Conservation (phyloP, 1,139 yeast species). For the Sugiyamaella pinicola region DNA sequence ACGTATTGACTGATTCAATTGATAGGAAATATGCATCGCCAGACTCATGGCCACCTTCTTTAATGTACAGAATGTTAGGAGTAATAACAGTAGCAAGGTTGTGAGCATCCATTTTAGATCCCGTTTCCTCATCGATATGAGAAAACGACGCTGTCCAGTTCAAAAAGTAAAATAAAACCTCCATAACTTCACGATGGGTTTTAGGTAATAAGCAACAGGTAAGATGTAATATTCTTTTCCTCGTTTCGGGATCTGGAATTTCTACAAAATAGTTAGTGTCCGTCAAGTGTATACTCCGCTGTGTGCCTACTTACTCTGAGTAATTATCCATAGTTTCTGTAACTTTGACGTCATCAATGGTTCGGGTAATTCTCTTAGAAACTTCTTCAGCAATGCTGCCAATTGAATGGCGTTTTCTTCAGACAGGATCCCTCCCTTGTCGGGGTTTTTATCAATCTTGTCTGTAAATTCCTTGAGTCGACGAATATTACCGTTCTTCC, state of each 20-base stretch:
- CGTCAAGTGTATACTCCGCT: too few species aligned
- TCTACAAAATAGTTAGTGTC: too few species aligned
- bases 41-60: conserved; percentile 43
- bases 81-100: conserved; percentile 94
- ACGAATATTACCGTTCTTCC: conserved; percentile 94
- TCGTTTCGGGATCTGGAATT: conserved; percentile 49
- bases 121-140: conserved; percentile 56
- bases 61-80: conserved; percentile 75
- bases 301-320: too few species aligned
- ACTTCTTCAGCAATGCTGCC: conserved; percentile 91
- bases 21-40: conserved; percentile 87
- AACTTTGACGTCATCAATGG: conserved; percentile 80
- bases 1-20: conserved; percentile 83
- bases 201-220: conserved; percentile 81
- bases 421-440: conserved; percentile 68
- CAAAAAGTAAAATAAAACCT: conserved; percentile 81
- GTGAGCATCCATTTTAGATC: conserved; percentile 96
- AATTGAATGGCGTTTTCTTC: conserved; percentile 87
- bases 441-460: conserved; percentile 73
- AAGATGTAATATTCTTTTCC: conserved; percentile 64
- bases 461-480: conserved; percentile 74
- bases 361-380: conserved; percentile 88
- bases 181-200: conserved; percentile 80
- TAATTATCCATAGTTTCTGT: conserved; percentile 78
- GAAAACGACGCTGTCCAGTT: conserved; percentile 97